phyloP scores from a whole-genome alignment of 192 early-diverging fungal genomes.

The Phycomyces nitens region DNA sequence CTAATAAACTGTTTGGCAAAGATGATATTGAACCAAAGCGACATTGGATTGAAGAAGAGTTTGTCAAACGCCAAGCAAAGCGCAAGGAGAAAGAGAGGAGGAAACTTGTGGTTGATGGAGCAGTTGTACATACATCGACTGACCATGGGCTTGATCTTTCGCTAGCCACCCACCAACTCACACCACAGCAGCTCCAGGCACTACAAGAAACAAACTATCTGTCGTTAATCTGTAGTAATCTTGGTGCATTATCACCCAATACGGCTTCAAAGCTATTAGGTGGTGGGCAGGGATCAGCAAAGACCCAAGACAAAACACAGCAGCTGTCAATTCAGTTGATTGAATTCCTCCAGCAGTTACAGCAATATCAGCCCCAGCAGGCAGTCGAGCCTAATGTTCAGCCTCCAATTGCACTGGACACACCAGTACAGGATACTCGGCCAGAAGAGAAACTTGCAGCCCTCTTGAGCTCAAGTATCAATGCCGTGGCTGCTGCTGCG shows the following conservation, averaged over 20 bases:
- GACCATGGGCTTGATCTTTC: not conserved
- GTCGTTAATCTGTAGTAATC: conserved; percentile 17
- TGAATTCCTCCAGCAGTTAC: conserved; percentile 18
- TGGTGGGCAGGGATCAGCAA: not conserved
- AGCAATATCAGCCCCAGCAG: conserved; percentile 16
- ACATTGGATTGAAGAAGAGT: conserved; percentile 64
- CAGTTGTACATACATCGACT: not conserved
- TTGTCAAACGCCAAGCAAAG: conserved; percentile 57
- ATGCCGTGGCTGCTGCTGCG: not conserved
- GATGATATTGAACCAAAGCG: conserved; percentile 48
- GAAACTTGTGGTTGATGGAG: conserved; percentile 16
- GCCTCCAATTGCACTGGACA: not conserved
- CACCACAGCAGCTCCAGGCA: not conserved
- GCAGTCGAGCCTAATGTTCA: not conserved
- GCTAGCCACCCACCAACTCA: conserved; percentile 2
- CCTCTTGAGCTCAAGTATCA: conserved; percentile 7
- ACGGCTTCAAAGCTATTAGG: conserved; percentile 2
- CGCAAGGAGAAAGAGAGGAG: conserved; percentile 57
- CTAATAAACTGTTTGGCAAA: conserved; percentile 58
- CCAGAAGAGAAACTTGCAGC: conserved; percentile 17
- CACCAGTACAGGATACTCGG: not conserved
- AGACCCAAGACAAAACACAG: not conserved
- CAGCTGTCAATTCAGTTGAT: conserved; percentile 9
- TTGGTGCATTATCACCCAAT: conserved; percentile 4
- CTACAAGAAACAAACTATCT: conserved; percentile 16